phyloP scores from a whole-genome alignment of 257 asterid species.

The Petrea volubilis region DNA sequence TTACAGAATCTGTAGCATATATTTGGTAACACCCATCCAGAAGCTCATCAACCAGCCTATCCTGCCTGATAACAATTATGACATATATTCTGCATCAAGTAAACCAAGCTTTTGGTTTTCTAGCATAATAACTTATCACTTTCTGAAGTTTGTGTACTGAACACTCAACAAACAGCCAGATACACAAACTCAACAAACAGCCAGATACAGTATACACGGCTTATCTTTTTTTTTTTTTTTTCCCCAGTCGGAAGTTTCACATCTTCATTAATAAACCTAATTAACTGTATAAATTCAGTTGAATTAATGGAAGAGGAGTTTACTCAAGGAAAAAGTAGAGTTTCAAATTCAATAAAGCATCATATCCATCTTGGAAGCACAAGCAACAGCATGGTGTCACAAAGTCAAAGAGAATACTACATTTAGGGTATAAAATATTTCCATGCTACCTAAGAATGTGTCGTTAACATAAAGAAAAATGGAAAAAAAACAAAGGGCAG shows the following conservation, averaged over 20 bases:
- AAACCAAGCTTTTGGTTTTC: too few species aligned
- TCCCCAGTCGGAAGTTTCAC: too few species aligned
- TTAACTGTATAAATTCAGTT: background rate
- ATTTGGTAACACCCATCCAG: background rate
- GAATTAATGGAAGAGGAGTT: background rate
- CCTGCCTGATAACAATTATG: background rate
- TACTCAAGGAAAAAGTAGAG: background rate
- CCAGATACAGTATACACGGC: too few species aligned
- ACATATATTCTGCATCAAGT: too few species aligned
- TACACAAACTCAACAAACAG: too few species aligned
- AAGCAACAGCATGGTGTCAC: background rate
- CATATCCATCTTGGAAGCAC: background rate
- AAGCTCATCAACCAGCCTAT: background rate
- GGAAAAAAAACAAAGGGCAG: background rate
- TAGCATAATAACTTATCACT: too few species aligned
- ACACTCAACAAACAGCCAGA: too few species aligned
- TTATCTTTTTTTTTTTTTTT: too few species aligned
- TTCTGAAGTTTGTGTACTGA: too few species aligned
- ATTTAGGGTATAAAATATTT: background rate
- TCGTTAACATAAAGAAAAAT: background rate
- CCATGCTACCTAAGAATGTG: background rate
- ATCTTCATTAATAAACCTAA: too few species aligned
- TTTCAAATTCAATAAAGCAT: background rate
- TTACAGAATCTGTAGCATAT: background rate
- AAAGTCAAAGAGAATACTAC: background rate